Evolutionary conservation across 225 moss, liverwort and hornwort species (phyloP).

Genomic region (Straminergon stramineum): DNA sequence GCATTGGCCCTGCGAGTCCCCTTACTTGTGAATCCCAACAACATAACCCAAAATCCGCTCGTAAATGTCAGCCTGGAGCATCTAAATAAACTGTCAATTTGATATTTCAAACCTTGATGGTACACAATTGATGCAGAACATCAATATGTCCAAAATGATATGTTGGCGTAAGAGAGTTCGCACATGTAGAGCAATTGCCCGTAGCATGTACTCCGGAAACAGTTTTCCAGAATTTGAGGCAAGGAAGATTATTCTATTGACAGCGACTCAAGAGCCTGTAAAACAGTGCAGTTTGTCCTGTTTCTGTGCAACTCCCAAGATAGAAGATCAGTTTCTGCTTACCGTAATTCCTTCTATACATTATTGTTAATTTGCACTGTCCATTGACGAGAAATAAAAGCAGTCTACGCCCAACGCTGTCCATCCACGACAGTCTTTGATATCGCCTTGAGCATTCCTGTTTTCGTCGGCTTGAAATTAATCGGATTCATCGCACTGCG

Average conservation of each 20-base stretch:
- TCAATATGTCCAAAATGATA: not conserved
- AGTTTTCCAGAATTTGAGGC: not conserved
- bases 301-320: not conserved
- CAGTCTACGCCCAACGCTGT: not conserved
- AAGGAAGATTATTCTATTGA: not conserved
- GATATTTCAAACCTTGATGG: not conserved
- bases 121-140: not conserved
- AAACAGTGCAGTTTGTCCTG: not conserved
- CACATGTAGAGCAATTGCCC: not conserved
- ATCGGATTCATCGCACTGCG: constrained; percentile 41
- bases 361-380: not conserved
- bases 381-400: not conserved
- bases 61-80: not conserved
- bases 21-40: not conserved
- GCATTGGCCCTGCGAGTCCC: not conserved
- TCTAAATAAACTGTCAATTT: not conserved
- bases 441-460: constrained; percentile 30
- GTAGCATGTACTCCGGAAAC: not conserved
- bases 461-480: constrained; percentile 11
- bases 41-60: not conserved
- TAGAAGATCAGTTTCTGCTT: not conserved
- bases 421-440: constrained; percentile 26
- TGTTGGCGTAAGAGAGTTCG: not conserved
- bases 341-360: not conserved
- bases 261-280: not conserved